phyloP scores from a whole-genome alignment of 306 rosid genomes.

The Cucurbita maxima region DNA sequence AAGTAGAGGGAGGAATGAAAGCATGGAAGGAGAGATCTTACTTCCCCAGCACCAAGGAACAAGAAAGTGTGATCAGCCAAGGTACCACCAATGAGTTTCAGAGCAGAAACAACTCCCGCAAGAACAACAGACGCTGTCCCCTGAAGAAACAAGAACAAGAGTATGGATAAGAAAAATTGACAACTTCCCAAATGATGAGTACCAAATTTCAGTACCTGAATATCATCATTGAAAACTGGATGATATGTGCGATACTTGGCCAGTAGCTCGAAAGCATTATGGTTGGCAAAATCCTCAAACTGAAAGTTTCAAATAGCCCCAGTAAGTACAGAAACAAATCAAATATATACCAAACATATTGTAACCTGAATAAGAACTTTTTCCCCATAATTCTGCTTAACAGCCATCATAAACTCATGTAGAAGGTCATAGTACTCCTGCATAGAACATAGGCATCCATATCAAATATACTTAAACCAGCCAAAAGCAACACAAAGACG shows the following conservation, averaged over 20 bases:
- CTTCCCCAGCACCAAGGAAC: constrained; percentile 99
- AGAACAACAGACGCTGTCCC: constrained; percentile 96
- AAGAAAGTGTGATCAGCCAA: constrained; percentile 67
- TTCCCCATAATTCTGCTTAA: constrained; percentile 95
- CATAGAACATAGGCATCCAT: constrained; percentile 6
- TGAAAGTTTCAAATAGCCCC: constrained; percentile 23
- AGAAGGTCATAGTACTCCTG: constrained; percentile 84
- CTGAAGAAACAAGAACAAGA: constrained; percentile 28
- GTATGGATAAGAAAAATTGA: background rate
- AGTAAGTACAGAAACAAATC: constrained; percentile 12
- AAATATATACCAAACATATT: constrained; percentile 2
- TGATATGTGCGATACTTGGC: constrained; percentile 65
- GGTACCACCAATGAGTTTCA: constrained; percentile 62
- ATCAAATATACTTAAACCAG: constrained; percentile 2
- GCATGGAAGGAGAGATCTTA: constrained; percentile 11
- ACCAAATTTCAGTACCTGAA: constrained; percentile 38
- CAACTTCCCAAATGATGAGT: background rate
- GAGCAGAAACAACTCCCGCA: constrained; percentile 78
- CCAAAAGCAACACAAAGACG: constrained; percentile 2
- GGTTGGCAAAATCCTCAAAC: constrained; percentile 99
- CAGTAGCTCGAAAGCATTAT: constrained; percentile 92
- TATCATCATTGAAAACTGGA: constrained; percentile 92
- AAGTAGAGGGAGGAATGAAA: background rate
- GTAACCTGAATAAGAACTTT: constrained; percentile 76
- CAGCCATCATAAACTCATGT: constrained; percentile 84